Evolutionary conservation across 169 alveolate species (phyloP).

Genomic region (Cyclospora cayetanensis): DNA sequence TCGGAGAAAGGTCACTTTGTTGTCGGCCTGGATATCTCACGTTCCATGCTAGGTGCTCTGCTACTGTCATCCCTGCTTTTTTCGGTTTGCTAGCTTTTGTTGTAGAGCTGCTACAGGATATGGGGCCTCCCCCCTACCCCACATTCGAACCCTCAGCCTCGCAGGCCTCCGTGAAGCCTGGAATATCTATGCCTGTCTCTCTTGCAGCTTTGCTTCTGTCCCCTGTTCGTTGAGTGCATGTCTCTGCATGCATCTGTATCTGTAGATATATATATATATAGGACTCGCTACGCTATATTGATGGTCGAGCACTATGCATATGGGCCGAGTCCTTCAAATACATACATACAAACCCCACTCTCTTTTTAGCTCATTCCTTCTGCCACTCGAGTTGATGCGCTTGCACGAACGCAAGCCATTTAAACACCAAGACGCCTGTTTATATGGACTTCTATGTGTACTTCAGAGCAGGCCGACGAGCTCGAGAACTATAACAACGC

Average conservation of each 20-base stretch:
- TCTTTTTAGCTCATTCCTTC: not conserved
- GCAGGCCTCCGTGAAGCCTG: too few species aligned
- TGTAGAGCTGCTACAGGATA: not conserved
- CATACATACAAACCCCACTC: not conserved
- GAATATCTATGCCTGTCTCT: not conserved
- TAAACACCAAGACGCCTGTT: not conserved
- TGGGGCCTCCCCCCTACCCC: too few species aligned
- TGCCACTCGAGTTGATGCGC: not conserved
- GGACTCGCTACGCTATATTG: too few species aligned
- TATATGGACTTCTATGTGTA: too few species aligned
- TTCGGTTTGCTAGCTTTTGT: not conserved
- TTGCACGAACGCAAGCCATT: not conserved
- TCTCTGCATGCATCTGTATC: not conserved
- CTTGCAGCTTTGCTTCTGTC: not conserved
- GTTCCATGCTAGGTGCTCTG: constrained; percentile 86
- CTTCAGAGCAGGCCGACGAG: constrained; percentile 58
- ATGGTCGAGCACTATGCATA: too few species aligned
- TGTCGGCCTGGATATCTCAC: constrained; percentile 94
- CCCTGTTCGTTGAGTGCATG: not conserved
- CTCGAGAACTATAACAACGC: constrained; percentile 24
- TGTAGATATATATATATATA: too few species aligned
- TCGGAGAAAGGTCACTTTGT: constrained; percentile 90
- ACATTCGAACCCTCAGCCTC: not conserved
- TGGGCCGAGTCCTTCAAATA: too few species aligned
- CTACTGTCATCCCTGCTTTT: constrained; percentile 1